Evolutionary conservation across 2,329 filamentous ascomycete genomes (phyloP).

Genomic region (Westerdykella aurantiaca): DNA sequence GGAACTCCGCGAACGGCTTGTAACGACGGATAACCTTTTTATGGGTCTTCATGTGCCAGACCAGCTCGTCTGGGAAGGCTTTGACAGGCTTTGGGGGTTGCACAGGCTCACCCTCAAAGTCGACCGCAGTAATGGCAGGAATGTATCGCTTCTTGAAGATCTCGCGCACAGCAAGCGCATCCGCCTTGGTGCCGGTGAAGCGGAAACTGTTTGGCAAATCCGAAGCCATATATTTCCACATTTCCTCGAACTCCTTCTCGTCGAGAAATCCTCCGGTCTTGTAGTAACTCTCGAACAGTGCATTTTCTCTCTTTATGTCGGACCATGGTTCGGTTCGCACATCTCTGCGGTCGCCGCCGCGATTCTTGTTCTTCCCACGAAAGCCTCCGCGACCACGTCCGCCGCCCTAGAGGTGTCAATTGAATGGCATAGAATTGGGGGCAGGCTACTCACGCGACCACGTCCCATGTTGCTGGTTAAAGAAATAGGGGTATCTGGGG

Average conservation of each 20-base stretch:
- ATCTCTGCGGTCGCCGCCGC: slow-evolving; percentile 25
- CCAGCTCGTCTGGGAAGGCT: slow-evolving; percentile 93
- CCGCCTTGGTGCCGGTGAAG: slow-evolving; percentile 91
- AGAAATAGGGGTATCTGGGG: too few relatives aligned
- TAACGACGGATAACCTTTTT: slow-evolving; percentile 95
- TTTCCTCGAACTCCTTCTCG: slow-evolving; percentile 69
- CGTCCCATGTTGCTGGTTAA: neutral
- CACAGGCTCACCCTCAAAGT: slow-evolving; percentile 74
- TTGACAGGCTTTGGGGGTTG: slow-evolving; percentile 74
- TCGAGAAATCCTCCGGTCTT: slow-evolving; percentile 62
- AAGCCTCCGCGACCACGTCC: slow-evolving; percentile 21
- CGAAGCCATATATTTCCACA: slow-evolving; percentile 76
- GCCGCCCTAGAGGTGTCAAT: slow-evolving; percentile 16
- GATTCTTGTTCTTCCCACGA: slow-evolving; percentile 26
- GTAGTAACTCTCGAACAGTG: slow-evolving; percentile 82
- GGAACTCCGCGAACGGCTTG: slow-evolving; percentile 88
- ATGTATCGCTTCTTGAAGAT: slow-evolving; percentile 85
- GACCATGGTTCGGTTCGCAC: slow-evolving; percentile 33
- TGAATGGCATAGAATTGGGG: neutral
- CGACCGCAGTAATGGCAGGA: slow-evolving; percentile 79
- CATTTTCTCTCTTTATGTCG: slow-evolving; percentile 71
- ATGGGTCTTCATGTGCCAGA: slow-evolving; percentile 96
- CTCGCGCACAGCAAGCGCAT: slow-evolving; percentile 87
- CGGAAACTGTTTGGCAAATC: slow-evolving; percentile 96
- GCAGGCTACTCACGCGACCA: neutral